These are phyloP conservation scores for Hypericum androsaemum DNA, from an alignment of 345 rosid genomes.

Conservation along the genomic window DNA sequence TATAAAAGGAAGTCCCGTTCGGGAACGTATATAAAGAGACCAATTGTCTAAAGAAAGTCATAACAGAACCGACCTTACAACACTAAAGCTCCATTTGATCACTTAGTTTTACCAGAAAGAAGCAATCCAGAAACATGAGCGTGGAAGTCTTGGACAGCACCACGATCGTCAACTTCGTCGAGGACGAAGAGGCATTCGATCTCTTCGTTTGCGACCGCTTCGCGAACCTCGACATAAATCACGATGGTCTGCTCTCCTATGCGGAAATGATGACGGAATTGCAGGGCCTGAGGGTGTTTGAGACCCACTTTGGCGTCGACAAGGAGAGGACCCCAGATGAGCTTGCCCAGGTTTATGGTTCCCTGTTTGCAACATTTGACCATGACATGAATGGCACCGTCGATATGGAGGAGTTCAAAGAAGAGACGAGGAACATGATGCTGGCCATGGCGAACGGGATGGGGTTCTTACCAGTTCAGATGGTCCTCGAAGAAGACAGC, in stretches of 20 bases:
- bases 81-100: no score
- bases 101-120: no score
- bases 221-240: slow-evolving; percentile 21
- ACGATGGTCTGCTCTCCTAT: slow-evolving; percentile 33
- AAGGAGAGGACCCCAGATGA: slow-evolving; percentile 22
- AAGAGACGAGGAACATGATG: no score
- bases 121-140: slow-evolving; percentile 18
- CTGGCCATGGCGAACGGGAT: no score
- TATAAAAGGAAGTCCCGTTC: no score
- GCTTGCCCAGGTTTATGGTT: slow-evolving; percentile 17
- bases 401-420: no score
- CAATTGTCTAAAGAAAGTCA: no score
- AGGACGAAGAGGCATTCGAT: slow-evolving; percentile 37
- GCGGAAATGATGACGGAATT: slow-evolving; percentile 36
- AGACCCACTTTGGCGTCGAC: slow-evolving; percentile 31
- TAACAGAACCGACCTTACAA: no score
- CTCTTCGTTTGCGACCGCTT: slow-evolving; percentile 17
- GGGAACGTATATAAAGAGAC: no score
- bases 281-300: slow-evolving; percentile 30
- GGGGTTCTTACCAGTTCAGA: no score
- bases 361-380: slow-evolving; percentile 21
- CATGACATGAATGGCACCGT: no score
- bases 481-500: no score
- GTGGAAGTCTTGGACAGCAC: slow-evolving; percentile 30
- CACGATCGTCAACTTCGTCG: slow-evolving; percentile 31